These are phyloP conservation scores for Symmetrospora coprosmae DNA, from an alignment of 768 basidiomycete genomes.

Conservation along the genomic window DNA sequence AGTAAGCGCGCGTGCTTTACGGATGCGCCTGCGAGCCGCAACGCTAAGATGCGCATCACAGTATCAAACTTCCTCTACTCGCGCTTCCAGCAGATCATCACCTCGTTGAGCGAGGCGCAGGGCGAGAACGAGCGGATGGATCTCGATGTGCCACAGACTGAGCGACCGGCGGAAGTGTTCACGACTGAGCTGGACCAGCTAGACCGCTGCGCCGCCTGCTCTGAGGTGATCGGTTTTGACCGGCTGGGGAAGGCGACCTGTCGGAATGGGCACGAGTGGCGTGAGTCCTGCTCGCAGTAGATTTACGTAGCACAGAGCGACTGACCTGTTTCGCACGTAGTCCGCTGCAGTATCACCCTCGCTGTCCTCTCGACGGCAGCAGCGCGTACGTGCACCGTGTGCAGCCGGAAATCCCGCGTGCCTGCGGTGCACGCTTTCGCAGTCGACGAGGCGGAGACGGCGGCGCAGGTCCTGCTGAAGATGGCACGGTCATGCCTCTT, in stretches of 20 bases:
- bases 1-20: no score
- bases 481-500: slow-evolving; percentile 3
- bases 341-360: slow-evolving; percentile 4
- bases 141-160: not conserved
- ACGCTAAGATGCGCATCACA: no score
- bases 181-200: not conserved
- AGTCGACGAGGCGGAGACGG: not conserved
- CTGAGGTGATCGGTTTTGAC: not conserved
- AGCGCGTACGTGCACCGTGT: slow-evolving; percentile 10
- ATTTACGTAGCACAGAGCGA: no score
- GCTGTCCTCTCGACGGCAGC: not conserved
- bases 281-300: not conserved
- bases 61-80: no score
- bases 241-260: slow-evolving; percentile 1
- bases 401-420: not conserved
- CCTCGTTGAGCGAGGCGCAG: not conserved
- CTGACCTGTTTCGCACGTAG: not conserved
- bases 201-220: slow-evolving; percentile 10
- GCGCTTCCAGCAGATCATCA: no score
- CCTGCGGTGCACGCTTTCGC: not conserved
- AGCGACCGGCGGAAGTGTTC: not conserved
- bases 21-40: no score
- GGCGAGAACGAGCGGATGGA: not conserved
- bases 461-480: not conserved
- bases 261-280: slow-evolving; percentile 12